phyloP scores from a whole-genome alignment of 495 filamentous ascomycete genomes.

The Penicillium longicatenatum region DNA sequence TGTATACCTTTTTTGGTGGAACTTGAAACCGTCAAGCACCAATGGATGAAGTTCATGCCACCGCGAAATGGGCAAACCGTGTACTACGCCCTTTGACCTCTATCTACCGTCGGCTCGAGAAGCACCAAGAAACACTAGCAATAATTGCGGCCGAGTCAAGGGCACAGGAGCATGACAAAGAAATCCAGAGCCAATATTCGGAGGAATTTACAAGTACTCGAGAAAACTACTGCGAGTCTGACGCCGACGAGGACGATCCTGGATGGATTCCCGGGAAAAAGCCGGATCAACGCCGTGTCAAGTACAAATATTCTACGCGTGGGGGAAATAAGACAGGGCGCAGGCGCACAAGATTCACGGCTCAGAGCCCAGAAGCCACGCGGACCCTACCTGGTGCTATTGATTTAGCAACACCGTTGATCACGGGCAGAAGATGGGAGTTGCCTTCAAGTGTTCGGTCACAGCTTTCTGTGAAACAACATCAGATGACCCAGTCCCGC shows the following conservation, averaged over 20 bases:
- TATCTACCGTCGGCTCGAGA: conserved; percentile 47
- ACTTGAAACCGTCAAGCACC: conserved; percentile 1
- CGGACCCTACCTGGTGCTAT: conserved; percentile 48
- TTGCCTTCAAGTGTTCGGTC: conserved; percentile 19
- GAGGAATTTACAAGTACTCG: neutral
- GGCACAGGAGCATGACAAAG: conserved; percentile 15
- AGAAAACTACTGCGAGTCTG: conserved; percentile 30
- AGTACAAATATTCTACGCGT: conserved; percentile 42
- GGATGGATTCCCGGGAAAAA: conserved; percentile 47
- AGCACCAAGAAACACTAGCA: conserved; percentile 43
- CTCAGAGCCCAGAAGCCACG: conserved; percentile 42
- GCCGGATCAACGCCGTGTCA: conserved; percentile 35
- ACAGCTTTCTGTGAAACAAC: conserved; percentile 6
- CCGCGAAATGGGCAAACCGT: conserved; percentile 52
- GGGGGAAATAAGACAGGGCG: conserved; percentile 26
- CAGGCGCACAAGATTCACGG: conserved; percentile 33
- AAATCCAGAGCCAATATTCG: neutral
- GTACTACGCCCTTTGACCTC: conserved; percentile 50
- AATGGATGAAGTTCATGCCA: conserved; percentile 48
- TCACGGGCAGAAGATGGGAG: conserved; percentile 40
- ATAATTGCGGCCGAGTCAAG: conserved; percentile 34
- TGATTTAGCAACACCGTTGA: conserved; percentile 48
- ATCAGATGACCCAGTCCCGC: neutral
- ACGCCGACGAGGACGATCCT: conserved; percentile 44
- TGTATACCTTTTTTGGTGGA: conserved; percentile 11